Evolutionary conservation across 257 asterid species (phyloP).

Genomic region (Solanum pinnatisectum): DNA sequence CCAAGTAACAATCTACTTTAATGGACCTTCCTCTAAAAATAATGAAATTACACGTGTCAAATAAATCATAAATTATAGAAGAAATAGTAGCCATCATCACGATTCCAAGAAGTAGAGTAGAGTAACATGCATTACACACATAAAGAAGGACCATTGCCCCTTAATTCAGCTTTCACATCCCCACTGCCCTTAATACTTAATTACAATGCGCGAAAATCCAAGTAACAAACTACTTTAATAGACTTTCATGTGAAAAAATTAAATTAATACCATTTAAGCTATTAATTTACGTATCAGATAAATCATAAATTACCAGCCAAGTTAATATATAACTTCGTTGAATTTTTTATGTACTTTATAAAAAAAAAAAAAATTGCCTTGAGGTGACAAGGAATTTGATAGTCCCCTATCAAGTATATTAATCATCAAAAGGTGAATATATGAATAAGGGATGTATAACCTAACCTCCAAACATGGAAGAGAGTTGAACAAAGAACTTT

Average conservation of each 20-base stretch:
- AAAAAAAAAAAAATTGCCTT: no score
- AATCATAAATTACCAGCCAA: neutral
- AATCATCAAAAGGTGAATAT: neutral
- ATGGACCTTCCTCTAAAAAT: rapidly evolving
- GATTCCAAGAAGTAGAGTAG: no score
- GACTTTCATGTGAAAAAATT: no score
- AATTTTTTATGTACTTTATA: no score
- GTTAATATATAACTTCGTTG: neutral
- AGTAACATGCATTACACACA: no score
- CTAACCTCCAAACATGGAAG: neutral
- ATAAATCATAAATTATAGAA: neutral
- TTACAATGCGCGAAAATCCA: no score
- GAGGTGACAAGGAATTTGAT: neutral
- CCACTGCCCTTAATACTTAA: no score
- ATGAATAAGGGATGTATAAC: neutral
- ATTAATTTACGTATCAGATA: neutral
- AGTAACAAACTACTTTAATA: no score
- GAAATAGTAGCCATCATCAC: no score
- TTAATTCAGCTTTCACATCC: no score
- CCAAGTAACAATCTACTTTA: neutral
- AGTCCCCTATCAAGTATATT: neutral
- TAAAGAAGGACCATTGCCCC: no score
- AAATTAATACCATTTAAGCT: neutral
- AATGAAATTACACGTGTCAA: neutral
- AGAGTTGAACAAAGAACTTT: neutral